Percentiles rank a stretch among this genome's conserved stretches.
phyloP scores from a whole-genome alignment of 1,139 yeast genomes.

The Arxiozyma telluris region DNA sequence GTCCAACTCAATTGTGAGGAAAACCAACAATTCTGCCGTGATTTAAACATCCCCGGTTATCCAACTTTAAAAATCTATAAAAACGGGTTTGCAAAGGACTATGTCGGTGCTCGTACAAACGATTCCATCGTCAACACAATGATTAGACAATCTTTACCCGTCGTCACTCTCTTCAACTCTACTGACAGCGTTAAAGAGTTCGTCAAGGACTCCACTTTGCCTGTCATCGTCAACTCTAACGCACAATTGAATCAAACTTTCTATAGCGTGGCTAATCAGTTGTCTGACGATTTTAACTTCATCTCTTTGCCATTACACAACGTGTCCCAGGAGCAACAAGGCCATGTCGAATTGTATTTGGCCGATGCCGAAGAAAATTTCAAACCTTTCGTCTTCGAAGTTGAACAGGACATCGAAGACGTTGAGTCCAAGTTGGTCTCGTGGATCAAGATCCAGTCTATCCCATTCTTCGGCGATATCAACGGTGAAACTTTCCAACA shows the following conservation, averaged over 20 bases:
- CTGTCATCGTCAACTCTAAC: slow-evolving; percentile 31
- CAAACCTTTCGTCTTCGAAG: slow-evolving; percentile 37
- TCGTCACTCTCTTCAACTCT: slow-evolving; percentile 51
- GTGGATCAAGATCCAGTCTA: slow-evolving; percentile 60
- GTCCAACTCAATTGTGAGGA: slow-evolving; percentile 93
- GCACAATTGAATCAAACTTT: slow-evolving; percentile 25
- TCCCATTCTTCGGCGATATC: slow-evolving; percentile 88
- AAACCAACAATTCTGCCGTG: slow-evolving; percentile 69
- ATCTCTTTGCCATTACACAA: slow-evolving; percentile 11
- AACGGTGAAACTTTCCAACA: slow-evolving; percentile 70
- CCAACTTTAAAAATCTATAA: slow-evolving; percentile 86
- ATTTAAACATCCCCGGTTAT: slow-evolving; percentile 74
- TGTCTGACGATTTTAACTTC: slow-evolving; percentile 15
- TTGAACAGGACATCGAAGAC: slow-evolving; percentile 27
- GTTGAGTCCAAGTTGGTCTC: slow-evolving; percentile 34
- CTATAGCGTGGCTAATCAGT: slow-evolving; percentile 22
- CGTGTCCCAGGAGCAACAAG: slow-evolving; percentile 33
- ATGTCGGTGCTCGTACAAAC: slow-evolving; percentile 78
- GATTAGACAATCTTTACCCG: slow-evolving; percentile 76
- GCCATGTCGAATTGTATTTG: slow-evolving; percentile 9
- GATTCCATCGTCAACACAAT: slow-evolving; percentile 69
- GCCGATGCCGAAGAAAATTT: slow-evolving; percentile 24
- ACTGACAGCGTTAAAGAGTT: slow-evolving; percentile 39
- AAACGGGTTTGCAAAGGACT: slow-evolving; percentile 49
- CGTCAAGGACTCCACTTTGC: slow-evolving; percentile 39